Percentiles rank a stretch among this genome's conserved stretches.
These are phyloP conservation scores for Tuber microsphaerosporum DNA, from an alignment of 495 filamentous ascomycete genomes.

Conservation along the genomic window DNA sequence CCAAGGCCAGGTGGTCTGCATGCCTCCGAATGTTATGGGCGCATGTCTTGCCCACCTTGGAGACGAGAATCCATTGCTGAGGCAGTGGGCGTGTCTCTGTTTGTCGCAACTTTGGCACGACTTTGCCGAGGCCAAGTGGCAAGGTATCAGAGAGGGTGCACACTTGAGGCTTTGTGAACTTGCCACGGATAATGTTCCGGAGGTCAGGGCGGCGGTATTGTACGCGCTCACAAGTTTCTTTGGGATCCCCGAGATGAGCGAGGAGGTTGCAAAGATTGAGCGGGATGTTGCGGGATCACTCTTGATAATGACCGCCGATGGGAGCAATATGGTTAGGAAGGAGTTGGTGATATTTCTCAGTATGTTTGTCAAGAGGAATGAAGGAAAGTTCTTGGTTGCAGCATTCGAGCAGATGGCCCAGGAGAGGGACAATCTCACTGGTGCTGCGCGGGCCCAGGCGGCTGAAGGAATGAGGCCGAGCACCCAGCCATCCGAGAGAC, in stretches of 20 bases:
- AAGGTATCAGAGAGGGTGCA: constrained; percentile 75
- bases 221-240: constrained; percentile 90
- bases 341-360: constrained; percentile 92
- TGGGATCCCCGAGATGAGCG: constrained; percentile 84
- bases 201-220: constrained; percentile 87
- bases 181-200: constrained; percentile 81
- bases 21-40: constrained; percentile 74
- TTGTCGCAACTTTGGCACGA: constrained; percentile 92
- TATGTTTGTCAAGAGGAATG: constrained; percentile 79
- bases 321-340: constrained; percentile 83
- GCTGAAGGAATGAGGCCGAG: constrained; percentile 13
- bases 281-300: constrained; percentile 77
- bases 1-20: constrained; percentile 82
- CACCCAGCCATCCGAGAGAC: constrained; percentile 15
- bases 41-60: constrained; percentile 73
- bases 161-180: constrained; percentile 70
- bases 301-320: constrained; percentile 80
- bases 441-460: constrained; percentile 13
- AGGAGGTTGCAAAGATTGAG: constrained; percentile 83
- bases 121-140: constrained; percentile 86
- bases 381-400: constrained; percentile 83
- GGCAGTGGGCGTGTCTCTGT: constrained; percentile 95
- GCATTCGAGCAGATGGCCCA: constrained; percentile 86
- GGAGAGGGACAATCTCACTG: constrained; percentile 58
- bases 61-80: constrained; percentile 79